Base-by-base conservation (phyloP, 2,329 filamentous ascomycete species). In the Fusarium mexicanum region DNA sequence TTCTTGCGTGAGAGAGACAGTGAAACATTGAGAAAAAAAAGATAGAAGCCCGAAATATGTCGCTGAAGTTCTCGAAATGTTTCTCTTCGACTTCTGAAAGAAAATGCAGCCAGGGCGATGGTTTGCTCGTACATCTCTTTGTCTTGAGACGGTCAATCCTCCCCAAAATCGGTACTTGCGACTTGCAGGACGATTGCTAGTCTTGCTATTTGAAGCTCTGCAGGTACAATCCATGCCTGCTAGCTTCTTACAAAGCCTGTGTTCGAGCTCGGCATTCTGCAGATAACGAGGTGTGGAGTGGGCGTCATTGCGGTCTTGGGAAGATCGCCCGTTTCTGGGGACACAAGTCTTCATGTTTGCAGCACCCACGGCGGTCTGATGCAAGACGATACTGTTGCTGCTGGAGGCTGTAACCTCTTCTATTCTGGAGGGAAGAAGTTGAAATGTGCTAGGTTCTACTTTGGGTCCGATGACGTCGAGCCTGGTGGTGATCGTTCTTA, bases 1-100 rank as follows among this genome's bases (percentile, higher is more conserved):
- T 6, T 24, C 17, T 24, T 51, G 48, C 0, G 8, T 8, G 0
- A 51, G 3, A 0, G 48, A 51, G 2, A 35, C 0, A 0, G 22
- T 51, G 0, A 51, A 51, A 0, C 2, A 11, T 1, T 3, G 22
- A 1, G 48, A 51, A 14, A 51, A 51, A 4, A 14, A 0, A 0
- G 31, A 51, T 0, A 51, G 22, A 51, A 51, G 22, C 6, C 31
- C 48, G 6, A 24, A 20, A 3, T 35, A 51, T 0, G 48, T 51
- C 4, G 2, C 0, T 1, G 48, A 51, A 0, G 17, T 20, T 16
- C 0, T 51, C 0, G 17, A 24, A 0, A 35, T 0, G 3, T 4
- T 8, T 3, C 8, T 20, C 4, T 0, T 24, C 0, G 31, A 24
- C 12, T 4, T 24, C 3, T 3, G 48, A 11, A 51, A 51, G 17